A percentile compares a stretch with the other conserved stretches of the same genome.
phyloP scores from a whole-genome alignment of 768 basidiomycete genomes.

The Serendipita indica region DNA sequence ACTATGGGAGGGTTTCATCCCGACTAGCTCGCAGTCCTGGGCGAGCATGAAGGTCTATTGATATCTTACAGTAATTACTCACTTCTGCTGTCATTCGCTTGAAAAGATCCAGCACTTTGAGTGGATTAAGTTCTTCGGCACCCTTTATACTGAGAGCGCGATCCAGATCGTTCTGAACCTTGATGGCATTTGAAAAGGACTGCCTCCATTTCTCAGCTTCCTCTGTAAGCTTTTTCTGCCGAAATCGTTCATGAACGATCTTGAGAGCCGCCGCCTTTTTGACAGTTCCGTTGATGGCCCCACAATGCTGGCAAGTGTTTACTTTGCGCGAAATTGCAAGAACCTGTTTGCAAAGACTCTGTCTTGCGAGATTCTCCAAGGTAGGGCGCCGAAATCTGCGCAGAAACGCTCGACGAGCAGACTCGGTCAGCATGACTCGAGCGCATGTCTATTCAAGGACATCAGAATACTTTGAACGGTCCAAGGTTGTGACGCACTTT shows the following conservation, averaged over 20 bases:
- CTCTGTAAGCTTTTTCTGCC: conserved; percentile 81
- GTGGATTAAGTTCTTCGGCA: conserved; percentile 84
- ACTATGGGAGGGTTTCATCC: conserved; percentile 74
- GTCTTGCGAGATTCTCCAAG: conserved; percentile 86
- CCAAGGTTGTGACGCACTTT: conserved; percentile 51
- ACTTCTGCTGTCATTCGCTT: conserved; percentile 86
- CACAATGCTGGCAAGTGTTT: conserved; percentile 84
- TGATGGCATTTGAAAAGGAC: conserved; percentile 67
- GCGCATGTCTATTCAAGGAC: conserved; percentile 50
- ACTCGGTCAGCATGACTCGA: conserved; percentile 74
- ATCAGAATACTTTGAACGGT: not conserved
- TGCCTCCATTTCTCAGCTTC: conserved; percentile 80
- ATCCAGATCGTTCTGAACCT: conserved; percentile 74
- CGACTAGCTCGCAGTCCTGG: conserved; percentile 90
- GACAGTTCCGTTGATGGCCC: conserved; percentile 84
- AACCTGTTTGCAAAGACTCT: conserved; percentile 67
- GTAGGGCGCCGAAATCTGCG: conserved; percentile 81
- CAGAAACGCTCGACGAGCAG: conserved; percentile 69
- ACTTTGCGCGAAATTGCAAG: conserved; percentile 79
- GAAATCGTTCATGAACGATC: conserved; percentile 95
- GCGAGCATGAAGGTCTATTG: not conserved
- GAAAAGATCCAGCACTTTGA: conserved; percentile 88
- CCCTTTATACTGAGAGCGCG: conserved; percentile 76
- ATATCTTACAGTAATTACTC: conserved; percentile 12
- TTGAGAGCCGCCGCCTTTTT: conserved; percentile 92